phyloP scores from a whole-genome alignment of 1,284 basidiomycete species.

The Mycosarcoma maydis region DNA sequence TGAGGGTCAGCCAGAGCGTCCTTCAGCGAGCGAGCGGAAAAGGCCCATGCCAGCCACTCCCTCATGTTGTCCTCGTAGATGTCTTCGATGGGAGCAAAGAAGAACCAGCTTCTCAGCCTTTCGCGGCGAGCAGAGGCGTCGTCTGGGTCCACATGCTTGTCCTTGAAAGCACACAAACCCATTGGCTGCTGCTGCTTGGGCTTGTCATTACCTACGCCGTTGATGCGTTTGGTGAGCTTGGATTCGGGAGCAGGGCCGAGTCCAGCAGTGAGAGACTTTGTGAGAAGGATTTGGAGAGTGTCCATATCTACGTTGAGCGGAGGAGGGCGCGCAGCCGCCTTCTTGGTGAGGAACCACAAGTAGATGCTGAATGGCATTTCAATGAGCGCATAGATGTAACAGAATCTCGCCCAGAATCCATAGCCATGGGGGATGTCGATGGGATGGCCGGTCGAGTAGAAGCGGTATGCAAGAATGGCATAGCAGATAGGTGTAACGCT shows the following conservation, averaged over 20 bases:
- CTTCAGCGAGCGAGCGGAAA: not conserved
- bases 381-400: not conserved
- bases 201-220: not conserved
- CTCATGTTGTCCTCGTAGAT: constrained; percentile 1
- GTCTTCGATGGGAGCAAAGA: not conserved
- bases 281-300: not conserved
- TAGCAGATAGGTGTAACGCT: not conserved
- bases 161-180: not conserved
- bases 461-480: not conserved
- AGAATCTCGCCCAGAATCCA: constrained; percentile 1
- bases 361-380: not conserved
- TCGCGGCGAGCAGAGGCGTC: not conserved
- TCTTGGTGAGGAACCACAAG: not conserved
- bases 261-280: not conserved
- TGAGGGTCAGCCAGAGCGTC: not conserved
- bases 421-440: not conserved
- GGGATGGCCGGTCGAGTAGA: not conserved
- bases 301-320: not conserved
- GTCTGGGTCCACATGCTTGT: not conserved
- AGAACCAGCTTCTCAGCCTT: not conserved
- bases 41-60: constrained; percentile 2
- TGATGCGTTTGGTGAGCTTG: not conserved
- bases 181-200: not conserved
- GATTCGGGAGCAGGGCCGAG: not conserved
- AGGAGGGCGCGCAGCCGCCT: not conserved